Base-by-base conservation (phyloP, 352 stramenopile genomes). In the Globisporangium paroecandrum region DNA sequence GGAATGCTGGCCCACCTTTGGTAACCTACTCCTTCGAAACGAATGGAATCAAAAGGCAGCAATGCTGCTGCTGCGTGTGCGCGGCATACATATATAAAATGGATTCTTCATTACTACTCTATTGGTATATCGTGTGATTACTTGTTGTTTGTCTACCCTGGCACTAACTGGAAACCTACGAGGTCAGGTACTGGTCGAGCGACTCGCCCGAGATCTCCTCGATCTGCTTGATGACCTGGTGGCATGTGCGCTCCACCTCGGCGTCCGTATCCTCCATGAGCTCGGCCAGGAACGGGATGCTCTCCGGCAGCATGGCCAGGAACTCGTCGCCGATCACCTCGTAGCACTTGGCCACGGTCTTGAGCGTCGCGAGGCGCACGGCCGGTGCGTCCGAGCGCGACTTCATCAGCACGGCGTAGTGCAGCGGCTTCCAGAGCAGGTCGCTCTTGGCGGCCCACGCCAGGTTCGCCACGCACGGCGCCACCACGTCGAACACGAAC, bases 391-490 rank as follows among this genome's bases (percentile, higher is more conserved):
- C 80, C n/a, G 75, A 75, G 51, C 89, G 88, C 55, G 89, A 93
- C 69, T 95, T 94, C 84, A 97, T 95, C 24, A 95, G 75, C 61
- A 97, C 82, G 13, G 85, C 81, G 62, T 97, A 94, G 75, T 97
- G 89, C 66, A 97, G 74, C 51, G 85, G 87, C 71, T 97, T 97
- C 89, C 89, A 97, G 10, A 96, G 75, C 64, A 95, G 69, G 64
- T 97, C 89, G 64, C 82, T 93, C 79, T 94, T 95, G 60, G 85
- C 86, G 7, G 89, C 89, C 84, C 81, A 94, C 29, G 87, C 88
- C 63, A 97, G 62, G 64, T 95, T 89, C 5, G 85, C 88, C n/a
- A 97, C 58, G 34, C 77, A 85, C 56, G 85, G 72, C 24, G 85
- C 75, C 41, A 94, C 81, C 15, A 68, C 78, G n/a, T 93, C 84